phyloP scores from a whole-genome alignment of 2,329 filamentous ascomycete species.

The Verticillium albo-atrum region DNA sequence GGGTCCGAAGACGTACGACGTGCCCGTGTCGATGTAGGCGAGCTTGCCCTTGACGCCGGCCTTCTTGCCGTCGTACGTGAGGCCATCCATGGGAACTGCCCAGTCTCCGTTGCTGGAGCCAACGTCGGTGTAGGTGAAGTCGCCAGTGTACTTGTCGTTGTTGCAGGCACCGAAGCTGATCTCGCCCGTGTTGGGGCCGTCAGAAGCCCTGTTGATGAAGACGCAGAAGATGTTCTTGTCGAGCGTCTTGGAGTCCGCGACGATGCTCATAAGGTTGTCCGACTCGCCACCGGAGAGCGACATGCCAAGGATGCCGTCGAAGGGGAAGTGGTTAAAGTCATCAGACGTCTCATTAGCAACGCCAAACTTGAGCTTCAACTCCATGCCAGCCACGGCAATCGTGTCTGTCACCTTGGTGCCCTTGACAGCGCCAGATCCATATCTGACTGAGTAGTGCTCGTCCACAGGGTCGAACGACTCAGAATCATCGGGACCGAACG shows the following conservation, averaged over 20 bases:
- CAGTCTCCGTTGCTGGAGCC: conserved; percentile 55
- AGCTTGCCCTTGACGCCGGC: conserved; percentile 50
- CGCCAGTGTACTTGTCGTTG: conserved; percentile 59
- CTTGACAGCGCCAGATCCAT: conserved; percentile 71
- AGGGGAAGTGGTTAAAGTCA: conserved; percentile 73
- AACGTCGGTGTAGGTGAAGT: conserved; percentile 61
- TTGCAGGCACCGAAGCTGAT: conserved; percentile 73
- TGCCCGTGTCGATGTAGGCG: conserved; percentile 81
- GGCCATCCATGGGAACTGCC: conserved; percentile 67
- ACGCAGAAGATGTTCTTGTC: conserved; percentile 65
- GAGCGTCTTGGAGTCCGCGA: conserved; percentile 54
- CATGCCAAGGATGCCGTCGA: conserved; percentile 83
- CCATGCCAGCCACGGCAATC: conserved; percentile 61
- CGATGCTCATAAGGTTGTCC: conserved; percentile 62
- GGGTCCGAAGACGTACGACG: conserved; percentile 73
- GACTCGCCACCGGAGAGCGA: conserved; percentile 57
- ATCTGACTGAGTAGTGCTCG: conserved; percentile 61
- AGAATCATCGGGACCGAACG: conserved; percentile 64
- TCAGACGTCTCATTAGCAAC: conserved; percentile 66
- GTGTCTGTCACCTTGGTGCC: conserved; percentile 65
- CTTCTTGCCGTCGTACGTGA: conserved; percentile 55
- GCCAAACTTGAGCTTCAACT: conserved; percentile 64
- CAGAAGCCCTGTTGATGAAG: conserved; percentile 61
- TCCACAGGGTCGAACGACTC: conserved; percentile 50
- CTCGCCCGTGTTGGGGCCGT: conserved; percentile 67